A percentile compares a stretch with the other conserved stretches of the same genome.
Evolutionary conservation across 257 asterid genomes (phyloP).

Genomic region (Fraxinus americana): DNA sequence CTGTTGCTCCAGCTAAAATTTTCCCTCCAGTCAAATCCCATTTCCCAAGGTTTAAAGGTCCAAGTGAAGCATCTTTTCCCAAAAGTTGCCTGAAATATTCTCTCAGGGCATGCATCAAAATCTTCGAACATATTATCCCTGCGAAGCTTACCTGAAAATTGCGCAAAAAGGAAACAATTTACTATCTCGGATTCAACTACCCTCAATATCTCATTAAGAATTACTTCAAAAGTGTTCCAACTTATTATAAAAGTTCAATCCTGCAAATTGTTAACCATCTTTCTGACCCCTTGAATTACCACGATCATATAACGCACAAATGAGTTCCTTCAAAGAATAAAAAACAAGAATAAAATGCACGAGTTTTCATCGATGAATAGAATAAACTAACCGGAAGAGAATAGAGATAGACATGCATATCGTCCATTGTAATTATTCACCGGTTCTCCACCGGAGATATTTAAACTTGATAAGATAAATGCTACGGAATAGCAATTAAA

Average conservation of each 20-base stretch:
- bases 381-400: not conserved
- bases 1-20: slow-evolving; percentile 38
- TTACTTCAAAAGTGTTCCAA: not conserved
- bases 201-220: not conserved
- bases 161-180: not conserved
- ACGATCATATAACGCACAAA: not conserved
- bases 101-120: slow-evolving; percentile 46
- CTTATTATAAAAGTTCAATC: not conserved
- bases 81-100: slow-evolving; percentile 54
- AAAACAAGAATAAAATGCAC: not conserved
- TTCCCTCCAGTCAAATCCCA: slow-evolving; percentile 50
- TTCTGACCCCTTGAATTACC: not conserved
- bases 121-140: slow-evolving; percentile 42
- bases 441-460: not conserved
- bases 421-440: not conserved
- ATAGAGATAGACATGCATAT: not conserved
- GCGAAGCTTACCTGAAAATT: slow-evolving; percentile 55
- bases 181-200: not conserved
- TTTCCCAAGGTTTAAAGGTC: slow-evolving; percentile 47
- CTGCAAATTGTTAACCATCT: not conserved
- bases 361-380: not conserved
- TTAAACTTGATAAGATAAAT: not conserved
- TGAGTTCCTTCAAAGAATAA: not conserved
- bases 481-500: not conserved
- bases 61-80: slow-evolving; percentile 57